Percentiles rank a stretch among this genome's conserved stretches.
phyloP scores from a whole-genome alignment of 306 rosid genomes.

The Cucumis melo region DNA sequence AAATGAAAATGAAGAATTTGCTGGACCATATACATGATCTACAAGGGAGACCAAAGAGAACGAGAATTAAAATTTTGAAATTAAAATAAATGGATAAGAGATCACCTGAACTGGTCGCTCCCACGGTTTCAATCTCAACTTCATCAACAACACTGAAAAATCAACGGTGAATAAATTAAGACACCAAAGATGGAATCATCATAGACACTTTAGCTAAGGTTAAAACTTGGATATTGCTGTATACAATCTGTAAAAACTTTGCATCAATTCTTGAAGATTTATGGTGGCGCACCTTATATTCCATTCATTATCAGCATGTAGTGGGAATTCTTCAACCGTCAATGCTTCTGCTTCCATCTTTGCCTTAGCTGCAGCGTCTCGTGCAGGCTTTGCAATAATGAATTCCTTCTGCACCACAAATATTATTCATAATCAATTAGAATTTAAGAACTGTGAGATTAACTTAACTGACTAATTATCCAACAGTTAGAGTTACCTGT shows the following conservation, averaged over 20 bases:
- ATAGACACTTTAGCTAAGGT: not conserved
- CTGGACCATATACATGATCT: not conserved
- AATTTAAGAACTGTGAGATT: not conserved
- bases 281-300: slow-evolving; percentile 50
- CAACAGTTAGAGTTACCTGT: slow-evolving; percentile 35
- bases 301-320: slow-evolving; percentile 92
- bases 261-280: not conserved
- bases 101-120: slow-evolving; percentile 42
- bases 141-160: slow-evolving; percentile 64
- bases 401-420: slow-evolving; percentile 50
- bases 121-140: slow-evolving; percentile 22
- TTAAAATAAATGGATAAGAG: slow-evolving; percentile 3
- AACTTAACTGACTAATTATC: not conserved
- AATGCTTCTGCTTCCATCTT: slow-evolving; percentile 56
- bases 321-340: slow-evolving; percentile 43
- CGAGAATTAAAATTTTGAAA: not conserved
- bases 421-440: slow-evolving; percentile 5
- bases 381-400: slow-evolving; percentile 54
- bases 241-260: not conserved
- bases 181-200: not conserved
- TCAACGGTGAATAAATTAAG: slow-evolving; percentile 9
- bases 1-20: not conserved
- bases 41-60: not conserved
- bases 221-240: not conserved
- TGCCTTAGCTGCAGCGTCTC: slow-evolving; percentile 88